phyloP scores from a whole-genome alignment of 441 rosid genomes.

The Adansonia grandidieri region DNA sequence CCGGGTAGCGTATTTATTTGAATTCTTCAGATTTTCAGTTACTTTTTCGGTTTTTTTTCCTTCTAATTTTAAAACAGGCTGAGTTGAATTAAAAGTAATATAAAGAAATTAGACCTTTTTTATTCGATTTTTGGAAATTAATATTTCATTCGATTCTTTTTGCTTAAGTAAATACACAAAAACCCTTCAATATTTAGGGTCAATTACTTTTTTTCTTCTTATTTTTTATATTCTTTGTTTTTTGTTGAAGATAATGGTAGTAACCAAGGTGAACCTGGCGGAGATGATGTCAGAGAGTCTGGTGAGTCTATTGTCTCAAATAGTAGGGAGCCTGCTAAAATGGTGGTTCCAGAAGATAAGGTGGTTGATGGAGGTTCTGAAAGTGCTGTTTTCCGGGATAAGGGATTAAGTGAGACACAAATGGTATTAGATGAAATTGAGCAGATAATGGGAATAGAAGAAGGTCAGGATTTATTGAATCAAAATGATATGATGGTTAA shows the following conservation, averaged over 20 bases:
- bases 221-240: slow-evolving; percentile 22
- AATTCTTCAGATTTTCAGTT: slow-evolving; percentile 8
- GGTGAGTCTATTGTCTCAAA: slow-evolving; percentile 26
- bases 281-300: slow-evolving; percentile 28
- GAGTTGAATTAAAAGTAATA: slow-evolving; percentile 3
- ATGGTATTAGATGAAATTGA: slow-evolving; percentile 42
- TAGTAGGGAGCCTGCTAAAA: slow-evolving; percentile 22
- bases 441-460: slow-evolving; percentile 38
- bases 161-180: neutral
- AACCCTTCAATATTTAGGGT: slow-evolving; percentile 11
- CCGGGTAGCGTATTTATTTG: slow-evolving; percentile 42
- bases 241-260: slow-evolving; percentile 34
- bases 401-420: slow-evolving; percentile 33
- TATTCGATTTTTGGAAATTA: neutral
- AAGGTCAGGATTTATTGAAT: slow-evolving; percentile 30
- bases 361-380: slow-evolving; percentile 30
- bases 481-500: slow-evolving; percentile 25
- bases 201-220: neutral
- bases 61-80: neutral
- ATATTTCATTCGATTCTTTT: neutral
- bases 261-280: slow-evolving; percentile 30
- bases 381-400: slow-evolving; percentile 23
- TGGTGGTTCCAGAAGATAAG: slow-evolving; percentile 16
- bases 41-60: neutral
- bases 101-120: neutral